phyloP scores from a whole-genome alignment of 1,284 basidiomycete species.

The Cutaneotrichosporon cavernicola region DNA sequence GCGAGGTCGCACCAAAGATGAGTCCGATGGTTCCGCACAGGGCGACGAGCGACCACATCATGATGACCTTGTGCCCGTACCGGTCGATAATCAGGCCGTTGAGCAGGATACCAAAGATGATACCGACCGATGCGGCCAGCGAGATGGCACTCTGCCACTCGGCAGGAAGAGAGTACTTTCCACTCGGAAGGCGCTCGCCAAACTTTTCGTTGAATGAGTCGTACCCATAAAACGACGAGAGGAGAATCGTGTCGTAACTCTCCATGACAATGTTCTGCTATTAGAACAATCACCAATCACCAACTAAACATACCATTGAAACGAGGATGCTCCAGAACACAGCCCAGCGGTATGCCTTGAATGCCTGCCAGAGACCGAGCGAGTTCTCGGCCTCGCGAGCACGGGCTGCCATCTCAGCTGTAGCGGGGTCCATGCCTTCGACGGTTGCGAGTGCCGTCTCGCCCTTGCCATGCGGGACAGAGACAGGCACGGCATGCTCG shows the following conservation, averaged over 20 bases:
- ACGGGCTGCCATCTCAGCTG: neutral
- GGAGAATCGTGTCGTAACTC: slow-evolving; percentile 10
- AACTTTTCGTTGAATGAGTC: slow-evolving; percentile 1
- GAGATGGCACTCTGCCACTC: slow-evolving; percentile 31
- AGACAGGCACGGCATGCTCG: neutral
- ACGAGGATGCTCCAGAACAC: slow-evolving; percentile 7
- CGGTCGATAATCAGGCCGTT: slow-evolving; percentile 32
- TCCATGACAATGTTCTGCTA: slow-evolving; percentile 13
- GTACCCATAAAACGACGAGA: slow-evolving; percentile 29
- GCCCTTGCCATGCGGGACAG: neutral
- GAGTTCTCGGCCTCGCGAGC: slow-evolving; percentile 3
- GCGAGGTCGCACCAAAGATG: slow-evolving; percentile 40
- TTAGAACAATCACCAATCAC: neutral
- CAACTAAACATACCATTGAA: slow-evolving; percentile 3
- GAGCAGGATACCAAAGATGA: slow-evolving; percentile 26
- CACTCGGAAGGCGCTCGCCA: neutral
- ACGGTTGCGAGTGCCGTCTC: slow-evolving; percentile 3
- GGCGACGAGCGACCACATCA: slow-evolving; percentile 25
- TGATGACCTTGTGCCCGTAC: slow-evolving; percentile 29
- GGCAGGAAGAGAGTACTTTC: slow-evolving; percentile 24
- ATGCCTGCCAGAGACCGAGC: slow-evolving; percentile 8
- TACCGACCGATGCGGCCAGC: slow-evolving; percentile 25
- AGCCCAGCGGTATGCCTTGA: slow-evolving; percentile 9
- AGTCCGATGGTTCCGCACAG: slow-evolving; percentile 47
- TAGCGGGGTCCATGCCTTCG: neutral